These are phyloP conservation scores for Pseudogymnoascus sp. DNA, from an alignment of 2,329 filamentous ascomycete species.

Conservation along the genomic window DNA sequence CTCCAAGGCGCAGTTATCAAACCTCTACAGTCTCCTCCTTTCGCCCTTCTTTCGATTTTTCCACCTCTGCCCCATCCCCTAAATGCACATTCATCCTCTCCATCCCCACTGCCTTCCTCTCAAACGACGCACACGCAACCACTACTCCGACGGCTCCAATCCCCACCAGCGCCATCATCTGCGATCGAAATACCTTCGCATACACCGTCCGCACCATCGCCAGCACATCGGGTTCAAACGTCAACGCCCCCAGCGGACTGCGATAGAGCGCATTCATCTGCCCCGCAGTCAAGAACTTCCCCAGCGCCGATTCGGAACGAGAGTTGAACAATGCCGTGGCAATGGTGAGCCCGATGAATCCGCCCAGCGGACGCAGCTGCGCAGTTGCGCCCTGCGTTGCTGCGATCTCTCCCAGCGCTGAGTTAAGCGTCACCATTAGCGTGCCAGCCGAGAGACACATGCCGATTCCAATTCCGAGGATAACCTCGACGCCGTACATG, in stretches of 20 bases:
- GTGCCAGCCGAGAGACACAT: conserved; percentile 11
- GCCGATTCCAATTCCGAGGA: conserved; percentile 13
- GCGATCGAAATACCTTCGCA: background rate
- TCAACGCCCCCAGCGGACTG: background rate
- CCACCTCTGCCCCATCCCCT: background rate
- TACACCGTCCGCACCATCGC: background rate
- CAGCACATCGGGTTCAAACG: background rate
- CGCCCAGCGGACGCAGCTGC: conserved; percentile 52
- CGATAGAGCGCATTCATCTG: background rate
- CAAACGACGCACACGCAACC: background rate
- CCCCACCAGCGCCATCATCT: background rate
- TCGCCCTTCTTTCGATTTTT: background rate
- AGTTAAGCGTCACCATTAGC: conserved; percentile 1
- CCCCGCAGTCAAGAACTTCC: background rate
- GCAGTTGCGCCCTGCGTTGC: conserved; percentile 53
- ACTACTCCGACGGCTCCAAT: background rate
- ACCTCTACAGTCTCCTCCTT: background rate
- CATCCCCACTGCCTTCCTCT: background rate
- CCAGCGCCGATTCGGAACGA: background rate
- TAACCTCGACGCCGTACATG: conserved; percentile 7
- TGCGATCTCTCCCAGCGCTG: conserved; percentile 27
- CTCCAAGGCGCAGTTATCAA: background rate
- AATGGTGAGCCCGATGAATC: conserved; percentile 49
- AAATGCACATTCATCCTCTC: background rate
- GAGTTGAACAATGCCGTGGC: conserved; percentile 47